These are phyloP conservation scores for Papiliotrema terrestris DNA, from an alignment of 1,284 basidiomycete species.

Conservation along the genomic window DNA sequence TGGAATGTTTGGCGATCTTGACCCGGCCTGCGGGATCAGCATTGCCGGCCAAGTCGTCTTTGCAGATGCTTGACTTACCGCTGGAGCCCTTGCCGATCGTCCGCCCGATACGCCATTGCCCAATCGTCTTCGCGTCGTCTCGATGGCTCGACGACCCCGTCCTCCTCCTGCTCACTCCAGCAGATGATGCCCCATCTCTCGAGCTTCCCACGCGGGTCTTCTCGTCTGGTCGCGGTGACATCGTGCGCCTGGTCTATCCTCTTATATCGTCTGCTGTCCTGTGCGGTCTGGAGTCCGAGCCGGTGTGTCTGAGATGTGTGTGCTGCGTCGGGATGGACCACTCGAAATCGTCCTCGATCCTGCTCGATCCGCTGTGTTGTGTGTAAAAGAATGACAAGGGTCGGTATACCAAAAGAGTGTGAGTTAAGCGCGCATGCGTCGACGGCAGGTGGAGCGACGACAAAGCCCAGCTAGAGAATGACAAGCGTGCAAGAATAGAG, in stretches of 20 bases:
- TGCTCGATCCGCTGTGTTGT: not conserved
- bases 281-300: too few relatives aligned
- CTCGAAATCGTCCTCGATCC: too few relatives aligned
- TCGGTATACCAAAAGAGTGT: not conserved
- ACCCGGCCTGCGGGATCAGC: slow-evolving; percentile 69
- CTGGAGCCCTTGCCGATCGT: slow-evolving; percentile 89
- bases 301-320: too few relatives aligned
- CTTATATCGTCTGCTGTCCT: not conserved
- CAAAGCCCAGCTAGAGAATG: too few relatives aligned
- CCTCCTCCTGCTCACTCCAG: slow-evolving; percentile 2
- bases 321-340: too few relatives aligned
- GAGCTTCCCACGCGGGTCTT: not conserved
- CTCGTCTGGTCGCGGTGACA: not conserved
- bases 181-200: not conserved
- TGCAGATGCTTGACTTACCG: slow-evolving; percentile 55
- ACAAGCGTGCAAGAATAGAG: too few relatives aligned
- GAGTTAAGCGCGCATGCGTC: not conserved
- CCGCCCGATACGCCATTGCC: slow-evolving; percentile 90
- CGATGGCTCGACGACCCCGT: not conserved
- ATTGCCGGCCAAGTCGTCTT: not conserved
- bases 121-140: slow-evolving; percentile 57
- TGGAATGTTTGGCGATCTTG: slow-evolving; percentile 81
- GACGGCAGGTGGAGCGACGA: too few relatives aligned
- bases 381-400: not conserved
- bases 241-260: not conserved